A percentile compares a stretch with the other conserved stretches of the same genome.
phyloP scores from a whole-genome alignment of 495 filamentous ascomycete species.

The Rhypophila decipiens region DNA sequence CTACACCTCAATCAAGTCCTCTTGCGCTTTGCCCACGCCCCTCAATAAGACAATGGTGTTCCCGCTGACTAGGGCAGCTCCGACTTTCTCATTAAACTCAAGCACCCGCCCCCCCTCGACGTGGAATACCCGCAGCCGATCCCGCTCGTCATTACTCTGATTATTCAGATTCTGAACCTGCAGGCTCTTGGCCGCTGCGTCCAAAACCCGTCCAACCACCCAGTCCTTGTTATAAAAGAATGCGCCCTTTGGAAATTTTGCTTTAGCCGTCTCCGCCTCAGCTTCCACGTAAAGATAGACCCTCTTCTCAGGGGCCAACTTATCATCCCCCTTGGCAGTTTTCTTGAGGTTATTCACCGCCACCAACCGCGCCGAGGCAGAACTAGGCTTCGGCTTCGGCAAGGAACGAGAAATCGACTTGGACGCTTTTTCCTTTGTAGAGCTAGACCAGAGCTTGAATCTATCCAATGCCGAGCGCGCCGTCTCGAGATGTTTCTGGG shows the following conservation, averaged over 20 bases:
- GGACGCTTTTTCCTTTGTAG: constrained; percentile 32
- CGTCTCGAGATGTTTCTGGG: constrained; percentile 46
- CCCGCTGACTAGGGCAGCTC: constrained; percentile 61
- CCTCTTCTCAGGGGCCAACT: constrained; percentile 69
- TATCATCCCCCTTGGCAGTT: constrained; percentile 80
- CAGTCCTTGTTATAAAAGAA: constrained; percentile 83
- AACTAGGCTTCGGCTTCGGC: constrained; percentile 55
- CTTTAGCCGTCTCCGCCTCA: constrained; percentile 67
- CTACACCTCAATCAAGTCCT: constrained; percentile 38
- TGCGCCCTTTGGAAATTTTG: constrained; percentile 67
- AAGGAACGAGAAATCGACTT: constrained; percentile 26
- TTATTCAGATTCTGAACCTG: constrained; percentile 89
- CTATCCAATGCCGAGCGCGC: constrained; percentile 64
- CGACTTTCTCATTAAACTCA: constrained; percentile 78
- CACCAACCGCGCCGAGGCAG: constrained; percentile 50
- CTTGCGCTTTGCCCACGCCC: constrained; percentile 59
- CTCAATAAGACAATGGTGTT: constrained; percentile 86
- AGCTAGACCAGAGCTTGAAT: constrained; percentile 49
- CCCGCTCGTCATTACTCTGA: constrained; percentile 66
- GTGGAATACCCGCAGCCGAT: constrained; percentile 78
- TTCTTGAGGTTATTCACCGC: constrained; percentile 73
- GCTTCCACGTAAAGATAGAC: constrained; percentile 84
- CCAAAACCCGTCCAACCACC: constrained; percentile 82
- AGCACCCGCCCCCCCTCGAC: constrained; percentile 82
- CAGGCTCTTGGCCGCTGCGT: constrained; percentile 75